Conservation (phyloP, 139 green algal genomes). For the Tetraselmis chui region DNA sequence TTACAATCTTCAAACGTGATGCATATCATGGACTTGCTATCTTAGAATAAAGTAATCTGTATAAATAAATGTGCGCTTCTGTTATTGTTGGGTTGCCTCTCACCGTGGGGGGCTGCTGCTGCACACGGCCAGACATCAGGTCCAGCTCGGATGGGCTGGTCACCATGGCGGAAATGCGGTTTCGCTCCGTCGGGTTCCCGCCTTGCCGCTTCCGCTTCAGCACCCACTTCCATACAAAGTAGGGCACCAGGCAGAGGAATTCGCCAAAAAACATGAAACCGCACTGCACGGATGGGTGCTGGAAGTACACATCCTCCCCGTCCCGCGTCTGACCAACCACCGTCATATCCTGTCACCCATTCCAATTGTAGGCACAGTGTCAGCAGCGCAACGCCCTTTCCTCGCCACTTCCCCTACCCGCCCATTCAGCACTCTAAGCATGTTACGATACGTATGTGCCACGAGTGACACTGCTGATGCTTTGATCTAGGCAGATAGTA, state of each 20-base stretch:
- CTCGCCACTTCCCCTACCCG: too few species aligned
- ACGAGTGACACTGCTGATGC: not conserved
- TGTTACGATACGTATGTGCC: not conserved
- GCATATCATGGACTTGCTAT: too few species aligned
- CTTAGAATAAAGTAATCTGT: too few species aligned
- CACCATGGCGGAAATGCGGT: not conserved
- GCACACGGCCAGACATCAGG: not conserved
- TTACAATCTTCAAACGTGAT: too few species aligned
- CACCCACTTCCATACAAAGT: conserved; percentile 23
- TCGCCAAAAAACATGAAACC: conserved; percentile 75
- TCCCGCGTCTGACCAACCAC: conserved; percentile 34
- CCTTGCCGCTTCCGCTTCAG: not conserved
- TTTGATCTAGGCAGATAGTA: not conserved
- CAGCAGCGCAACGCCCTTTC: too few species aligned
- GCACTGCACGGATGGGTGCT: conserved; percentile 67
- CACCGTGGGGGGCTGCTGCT: not conserved
- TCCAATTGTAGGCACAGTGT: not conserved
- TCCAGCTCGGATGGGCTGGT: conserved; percentile 2
- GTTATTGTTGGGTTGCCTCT: not conserved
- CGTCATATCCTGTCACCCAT: conserved; percentile 48
- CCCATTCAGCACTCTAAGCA: too few species aligned
- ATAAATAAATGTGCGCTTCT: too few species aligned
- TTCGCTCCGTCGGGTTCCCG: not conserved
- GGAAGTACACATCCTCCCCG: conserved; percentile 49
- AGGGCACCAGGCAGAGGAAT: conserved; percentile 68